Conservation (phyloP, 108 stramenopile species). For the Halocafeteria seosinensis region DNA sequence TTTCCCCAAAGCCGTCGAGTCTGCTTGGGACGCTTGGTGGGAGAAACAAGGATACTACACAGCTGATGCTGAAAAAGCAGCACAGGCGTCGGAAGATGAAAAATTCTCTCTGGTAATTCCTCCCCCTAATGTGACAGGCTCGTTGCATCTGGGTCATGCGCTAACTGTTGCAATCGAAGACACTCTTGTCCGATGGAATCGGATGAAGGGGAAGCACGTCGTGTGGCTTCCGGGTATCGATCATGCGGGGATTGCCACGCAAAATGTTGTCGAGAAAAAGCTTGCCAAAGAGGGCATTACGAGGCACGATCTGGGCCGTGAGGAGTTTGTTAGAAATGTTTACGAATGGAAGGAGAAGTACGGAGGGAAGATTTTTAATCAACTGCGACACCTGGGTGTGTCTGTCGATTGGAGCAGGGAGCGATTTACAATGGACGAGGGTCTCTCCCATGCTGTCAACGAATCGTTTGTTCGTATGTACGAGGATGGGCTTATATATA, state of each 20-base stretch:
- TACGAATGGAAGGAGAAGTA: constrained; percentile 98
- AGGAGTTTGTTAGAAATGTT: constrained; percentile 75
- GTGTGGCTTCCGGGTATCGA: constrained; percentile 96
- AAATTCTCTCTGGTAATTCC: constrained; percentile 99
- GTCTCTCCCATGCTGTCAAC: constrained; percentile 66
- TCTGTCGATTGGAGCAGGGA: constrained; percentile 87
- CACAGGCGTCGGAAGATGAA: constrained; percentile 40
- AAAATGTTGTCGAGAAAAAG: constrained; percentile 94
- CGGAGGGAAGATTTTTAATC: constrained; percentile 66
- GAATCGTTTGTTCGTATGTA: constrained; percentile 78
- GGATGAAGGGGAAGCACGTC: constrained; percentile 89
- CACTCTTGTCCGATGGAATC: constrained; percentile 87
- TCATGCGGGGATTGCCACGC: constrained; percentile 98
- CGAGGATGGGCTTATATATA: constrained; percentile 83
- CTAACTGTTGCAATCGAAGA: constrained; percentile 92
- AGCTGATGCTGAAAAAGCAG: constrained; percentile 48
- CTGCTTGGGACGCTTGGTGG: constrained; percentile 98
- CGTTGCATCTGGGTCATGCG: constrained; percentile 93
- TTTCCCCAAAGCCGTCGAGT: constrained; percentile 80
- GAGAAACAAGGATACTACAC: constrained; percentile 70
- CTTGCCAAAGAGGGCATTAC: constrained; percentile 77
- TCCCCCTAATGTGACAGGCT: constrained; percentile 94
- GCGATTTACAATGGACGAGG: constrained; percentile 96
- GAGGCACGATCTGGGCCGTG: constrained; percentile 82
- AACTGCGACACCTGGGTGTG: constrained; percentile 67